These are phyloP conservation scores for Striga hermonthica DNA, from an alignment of 305 asterid species.

Conservation along the genomic window DNA sequence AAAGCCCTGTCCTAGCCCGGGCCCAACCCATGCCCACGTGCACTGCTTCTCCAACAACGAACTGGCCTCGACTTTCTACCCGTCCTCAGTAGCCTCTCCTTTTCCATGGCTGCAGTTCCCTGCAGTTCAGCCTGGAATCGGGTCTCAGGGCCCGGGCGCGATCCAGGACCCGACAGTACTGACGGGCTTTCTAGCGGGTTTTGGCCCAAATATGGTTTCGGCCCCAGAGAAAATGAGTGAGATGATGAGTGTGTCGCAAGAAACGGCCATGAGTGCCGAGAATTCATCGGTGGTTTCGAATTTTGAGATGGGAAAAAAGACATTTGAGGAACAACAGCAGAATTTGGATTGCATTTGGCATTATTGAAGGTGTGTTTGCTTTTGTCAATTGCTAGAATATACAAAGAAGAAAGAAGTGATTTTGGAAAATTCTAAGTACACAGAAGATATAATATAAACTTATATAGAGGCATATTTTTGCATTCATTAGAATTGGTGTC, in stretches of 20 bases:
- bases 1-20: neutral
- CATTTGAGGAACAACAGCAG: slow-evolving; percentile 35
- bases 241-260: slow-evolving; percentile 18
- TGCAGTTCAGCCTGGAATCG: slow-evolving; percentile 30
- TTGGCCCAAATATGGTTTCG: slow-evolving; percentile 32
- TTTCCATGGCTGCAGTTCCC: slow-evolving; percentile 39
- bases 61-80: slow-evolving; percentile 24
- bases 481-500: no score
- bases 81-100: slow-evolving; percentile 24
- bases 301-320: slow-evolving; percentile 36
- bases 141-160: slow-evolving; percentile 33
- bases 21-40: slow-evolving; percentile 37
- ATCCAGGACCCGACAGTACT: slow-evolving; percentile 35
- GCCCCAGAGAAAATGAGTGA: slow-evolving; percentile 28
- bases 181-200: slow-evolving; percentile 27
- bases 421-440: no score
- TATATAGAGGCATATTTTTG: no score
- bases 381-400: no score
- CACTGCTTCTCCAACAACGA: slow-evolving; percentile 67
- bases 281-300: slow-evolving; percentile 38
- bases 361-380: slow-evolving; percentile 13
- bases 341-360: slow-evolving; percentile 48
- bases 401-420: no score
- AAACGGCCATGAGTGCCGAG: slow-evolving; percentile 7
- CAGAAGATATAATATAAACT: no score